Evolutionary conservation across 2,329 filamentous ascomycete genomes (phyloP).

Genomic region (Diplodia scrobiculata): DNA sequence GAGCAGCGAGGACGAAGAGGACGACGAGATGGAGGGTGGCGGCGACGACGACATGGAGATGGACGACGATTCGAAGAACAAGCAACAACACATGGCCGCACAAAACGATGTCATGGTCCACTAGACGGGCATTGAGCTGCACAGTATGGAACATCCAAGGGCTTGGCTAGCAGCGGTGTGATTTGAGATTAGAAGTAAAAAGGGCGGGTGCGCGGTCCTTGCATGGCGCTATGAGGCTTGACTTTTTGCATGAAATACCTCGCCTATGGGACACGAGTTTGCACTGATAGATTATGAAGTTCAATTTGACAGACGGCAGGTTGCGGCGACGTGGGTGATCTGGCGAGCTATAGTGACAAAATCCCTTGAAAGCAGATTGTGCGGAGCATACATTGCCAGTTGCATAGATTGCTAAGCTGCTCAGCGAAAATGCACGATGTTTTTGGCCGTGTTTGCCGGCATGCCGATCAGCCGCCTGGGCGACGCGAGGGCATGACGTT

Average conservation of each 20-base stretch:
- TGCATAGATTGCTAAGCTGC: neutral
- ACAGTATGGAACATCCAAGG: neutral
- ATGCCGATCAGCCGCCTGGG: conserved; percentile 21
- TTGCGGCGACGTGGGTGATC: neutral
- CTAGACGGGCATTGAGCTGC: conserved; percentile 31
- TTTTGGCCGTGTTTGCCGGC: conserved; percentile 19
- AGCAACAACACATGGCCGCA: conserved; percentile 36
- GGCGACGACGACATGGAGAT: conserved; percentile 62
- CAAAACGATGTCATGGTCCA: conserved; percentile 47
- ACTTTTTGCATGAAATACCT: conserved; percentile 25
- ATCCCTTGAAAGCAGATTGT: neutral
- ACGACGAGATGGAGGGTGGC: conserved; percentile 64
- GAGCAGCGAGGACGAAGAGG: conserved; percentile 70
- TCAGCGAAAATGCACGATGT: neutral
- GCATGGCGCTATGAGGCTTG: conserved; percentile 16
- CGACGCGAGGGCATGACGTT: conserved; percentile 25
- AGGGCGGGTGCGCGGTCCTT: conserved; percentile 7
- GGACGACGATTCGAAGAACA: conserved; percentile 52
- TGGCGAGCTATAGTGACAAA: neutral
- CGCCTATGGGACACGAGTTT: conserved; percentile 14
- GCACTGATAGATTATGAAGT: conserved; percentile 24
- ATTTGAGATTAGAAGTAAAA: conserved; percentile 8
- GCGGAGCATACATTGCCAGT: neutral
- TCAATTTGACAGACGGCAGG: neutral
- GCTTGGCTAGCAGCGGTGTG: conserved; percentile 4